These are phyloP conservation scores for Tolypocladium cylindrosporum DNA, from an alignment of 2,329 filamentous ascomycete genomes.

Conservation along the genomic window DNA sequence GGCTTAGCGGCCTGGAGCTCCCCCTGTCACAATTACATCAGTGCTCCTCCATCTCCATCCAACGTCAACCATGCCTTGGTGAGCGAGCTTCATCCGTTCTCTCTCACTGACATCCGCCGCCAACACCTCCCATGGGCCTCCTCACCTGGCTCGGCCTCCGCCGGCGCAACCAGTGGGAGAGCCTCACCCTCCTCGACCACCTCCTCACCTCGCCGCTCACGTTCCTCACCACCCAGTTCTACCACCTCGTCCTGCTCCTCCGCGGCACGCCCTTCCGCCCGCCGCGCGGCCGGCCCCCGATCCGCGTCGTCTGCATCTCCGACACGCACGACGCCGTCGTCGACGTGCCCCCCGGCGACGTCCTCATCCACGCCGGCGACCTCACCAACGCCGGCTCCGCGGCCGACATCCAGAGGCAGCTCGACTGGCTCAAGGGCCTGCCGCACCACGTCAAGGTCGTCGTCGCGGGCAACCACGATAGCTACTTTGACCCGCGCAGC, in stretches of 20 bases:
- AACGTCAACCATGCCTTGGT: background rate
- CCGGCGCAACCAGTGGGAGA: constrained; percentile 36
- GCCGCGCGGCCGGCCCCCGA: constrained; percentile 40
- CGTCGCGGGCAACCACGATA: constrained; percentile 83
- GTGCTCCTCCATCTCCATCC: background rate
- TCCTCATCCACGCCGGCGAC: constrained; percentile 87
- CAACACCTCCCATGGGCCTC: constrained; percentile 27
- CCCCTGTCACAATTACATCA: background rate
- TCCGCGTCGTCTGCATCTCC: constrained; percentile 79
- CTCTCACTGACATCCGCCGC: background rate
- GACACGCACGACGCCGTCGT: constrained; percentile 69
- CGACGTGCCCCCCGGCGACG: constrained; percentile 62
- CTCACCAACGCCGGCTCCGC: constrained; percentile 64
- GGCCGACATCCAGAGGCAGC: constrained; percentile 65
- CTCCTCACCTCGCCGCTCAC: constrained; percentile 60
- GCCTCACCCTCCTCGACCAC: constrained; percentile 47
- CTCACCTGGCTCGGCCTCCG: constrained; percentile 36
- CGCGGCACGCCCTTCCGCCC: constrained; percentile 55
- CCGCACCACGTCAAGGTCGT: constrained; percentile 74
- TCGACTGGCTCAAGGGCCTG: constrained; percentile 70
- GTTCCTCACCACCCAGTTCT: constrained; percentile 50
- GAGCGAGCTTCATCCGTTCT: background rate
- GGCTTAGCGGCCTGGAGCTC: background rate
- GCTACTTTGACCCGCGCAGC: constrained; percentile 64
- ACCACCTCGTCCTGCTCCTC: constrained; percentile 54